These are phyloP conservation scores for Trametes sanguinea DNA, from an alignment of 768 basidiomycete species.

Conservation along the genomic window DNA sequence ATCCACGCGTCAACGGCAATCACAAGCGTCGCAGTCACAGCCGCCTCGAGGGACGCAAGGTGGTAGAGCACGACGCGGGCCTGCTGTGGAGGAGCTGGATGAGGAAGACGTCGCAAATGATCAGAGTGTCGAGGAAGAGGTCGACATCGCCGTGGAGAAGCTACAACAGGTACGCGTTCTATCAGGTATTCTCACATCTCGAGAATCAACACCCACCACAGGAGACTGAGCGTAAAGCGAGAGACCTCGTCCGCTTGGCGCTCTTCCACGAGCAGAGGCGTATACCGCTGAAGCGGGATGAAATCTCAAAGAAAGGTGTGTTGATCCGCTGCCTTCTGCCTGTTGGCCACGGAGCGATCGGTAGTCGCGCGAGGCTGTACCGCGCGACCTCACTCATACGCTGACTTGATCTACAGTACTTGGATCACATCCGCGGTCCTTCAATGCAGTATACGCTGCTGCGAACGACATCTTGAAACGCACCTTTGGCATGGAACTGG, in stretches of 20 bases:
- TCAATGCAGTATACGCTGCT: conserved; percentile 59
- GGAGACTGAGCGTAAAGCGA: conserved; percentile 67
- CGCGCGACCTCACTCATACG: not conserved
- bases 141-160: conserved; percentile 27
- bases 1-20: conserved; percentile 40
- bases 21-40: conserved; percentile 42
- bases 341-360: too few relatives aligned
- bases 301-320: conserved; percentile 82
- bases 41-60: conserved; percentile 38
- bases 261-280: conserved; percentile 80
- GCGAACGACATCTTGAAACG: conserved; percentile 67
- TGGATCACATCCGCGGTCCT: conserved; percentile 52
- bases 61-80: conserved; percentile 26
- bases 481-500: conserved; percentile 83
- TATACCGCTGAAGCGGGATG: conserved; percentile 69
- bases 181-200: not conserved
- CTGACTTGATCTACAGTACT: conserved; percentile 47
- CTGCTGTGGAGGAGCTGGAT: conserved; percentile 36
- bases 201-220: conserved; percentile 29
- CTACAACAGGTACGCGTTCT: conserved; percentile 18
- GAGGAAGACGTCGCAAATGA: conserved; percentile 36
- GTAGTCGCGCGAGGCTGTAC: not conserved
- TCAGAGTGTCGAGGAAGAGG: conserved; percentile 37
- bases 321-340: not conserved
- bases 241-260: conserved; percentile 76